These are phyloP conservation scores for Alternaria incomplexa DNA, from an alignment of 2,329 filamentous ascomycete genomes.

Conservation along the genomic window DNA sequence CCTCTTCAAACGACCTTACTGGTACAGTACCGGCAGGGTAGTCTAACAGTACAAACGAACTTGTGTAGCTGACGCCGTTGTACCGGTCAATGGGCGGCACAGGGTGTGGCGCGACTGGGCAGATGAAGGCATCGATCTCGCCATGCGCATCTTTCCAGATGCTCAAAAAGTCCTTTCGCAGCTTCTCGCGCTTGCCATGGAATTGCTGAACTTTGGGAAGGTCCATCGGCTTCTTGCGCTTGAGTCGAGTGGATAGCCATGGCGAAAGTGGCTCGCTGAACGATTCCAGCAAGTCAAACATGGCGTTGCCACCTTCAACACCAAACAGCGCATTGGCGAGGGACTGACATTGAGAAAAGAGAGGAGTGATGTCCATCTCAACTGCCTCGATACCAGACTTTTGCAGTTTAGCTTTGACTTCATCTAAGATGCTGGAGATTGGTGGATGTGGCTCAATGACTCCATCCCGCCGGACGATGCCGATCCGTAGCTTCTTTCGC, in stretches of 20 bases:
- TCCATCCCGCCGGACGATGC: conserved; percentile 58
- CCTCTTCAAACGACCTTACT: conserved; percentile 56
- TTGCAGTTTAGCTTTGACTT: conserved; percentile 47
- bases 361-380: conserved; percentile 60
- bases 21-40: conserved; percentile 66
- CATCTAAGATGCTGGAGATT: conserved; percentile 54
- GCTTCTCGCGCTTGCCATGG: conserved; percentile 58
- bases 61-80: conserved; percentile 68
- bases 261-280: conserved; percentile 64
- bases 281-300: conserved; percentile 63
- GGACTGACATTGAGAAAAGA: conserved; percentile 62
- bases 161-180: conserved; percentile 63
- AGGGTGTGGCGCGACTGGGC: conserved; percentile 68
- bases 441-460: conserved; percentile 61
- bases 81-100: conserved; percentile 67
- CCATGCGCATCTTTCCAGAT: conserved; percentile 60
- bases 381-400: conserved; percentile 61
- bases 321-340: conserved; percentile 65
- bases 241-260: conserved; percentile 63
- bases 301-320: conserved; percentile 61
- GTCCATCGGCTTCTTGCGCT: conserved; percentile 55
- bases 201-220: conserved; percentile 59
- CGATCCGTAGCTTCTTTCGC: conserved; percentile 50
- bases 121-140: conserved; percentile 66
- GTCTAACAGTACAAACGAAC: conserved; percentile 66